Evolutionary conservation across 1,284 basidiomycete species (phyloP), one percentile per base, ranked within the genome.

Genomic region (Boletus albobrunnescens): DNA sequence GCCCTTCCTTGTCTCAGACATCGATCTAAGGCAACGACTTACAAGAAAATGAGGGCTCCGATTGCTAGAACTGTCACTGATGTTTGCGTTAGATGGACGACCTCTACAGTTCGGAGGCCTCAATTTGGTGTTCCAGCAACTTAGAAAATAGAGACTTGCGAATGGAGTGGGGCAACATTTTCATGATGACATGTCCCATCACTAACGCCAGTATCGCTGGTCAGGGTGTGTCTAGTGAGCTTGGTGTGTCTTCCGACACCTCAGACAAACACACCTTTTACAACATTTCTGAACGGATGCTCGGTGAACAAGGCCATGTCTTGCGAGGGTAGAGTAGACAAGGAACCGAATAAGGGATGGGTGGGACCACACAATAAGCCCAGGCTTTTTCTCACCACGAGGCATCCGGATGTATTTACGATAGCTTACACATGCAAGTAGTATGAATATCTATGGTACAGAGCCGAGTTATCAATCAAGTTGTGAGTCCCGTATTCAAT

Each of bases 31-130:
- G 19, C 23, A n/a, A 42, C 27, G 26, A 44, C 83, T 69, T 53
- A 87, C 85, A 88, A 67, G 56, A 80, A 69, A 56, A 84, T 75
- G 50, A 89, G 61, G 8, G 75, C 74, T 23, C 74, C 71, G 20
- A 87, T 75, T 17, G 81, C 79, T 14, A 87, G 67, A 41, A 82
- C 72, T 9, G 85, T 82, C 31, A 89, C 78, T 1, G 78, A 76
- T n/a, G 81, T 82, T 63, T 89, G 87, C 45, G 81, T 81, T 57
- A 87, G 58, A 54, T 82, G 82, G 56, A 82, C 74, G 23, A 79
- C 77, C 68, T 82, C 86, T 88, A 50, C 7, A 47, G 30, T 44
- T 44, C 46, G 30, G 45, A 43, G 47, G 20, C 23, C 36, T 51
- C 33, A 47, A 44, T 49, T 39, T 20, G 22, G 5, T 44, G 20